Evolutionary conservation across 805 yeast genomes (phyloP).

Genomic region (Tetrapisispora iriomotensis): DNA sequence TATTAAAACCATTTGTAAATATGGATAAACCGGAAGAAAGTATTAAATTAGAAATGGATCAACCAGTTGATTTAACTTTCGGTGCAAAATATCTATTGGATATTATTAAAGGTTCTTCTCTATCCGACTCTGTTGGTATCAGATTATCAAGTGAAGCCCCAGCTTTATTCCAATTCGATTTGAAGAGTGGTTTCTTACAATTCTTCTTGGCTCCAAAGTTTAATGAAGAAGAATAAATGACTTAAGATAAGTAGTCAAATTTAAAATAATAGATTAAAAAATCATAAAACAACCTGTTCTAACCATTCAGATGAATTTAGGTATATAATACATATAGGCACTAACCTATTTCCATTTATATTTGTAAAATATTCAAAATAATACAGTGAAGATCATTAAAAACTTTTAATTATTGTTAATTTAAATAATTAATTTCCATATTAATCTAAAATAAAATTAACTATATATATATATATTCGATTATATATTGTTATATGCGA

Average conservation of each 20-base stretch:
- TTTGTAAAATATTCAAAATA: no score
- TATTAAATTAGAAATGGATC: conserved; percentile 66
- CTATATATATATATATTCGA: no score
- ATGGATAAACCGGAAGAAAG: conserved; percentile 71
- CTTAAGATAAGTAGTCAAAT: no score
- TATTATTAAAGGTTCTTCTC: conserved; percentile 81
- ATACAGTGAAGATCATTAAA: no score
- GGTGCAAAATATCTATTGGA: conserved; percentile 87
- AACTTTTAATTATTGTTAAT: no score
- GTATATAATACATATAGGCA: background rate
- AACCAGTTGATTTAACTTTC: conserved; percentile 81
- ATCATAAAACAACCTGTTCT: background rate
- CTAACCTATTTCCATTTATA: no score
- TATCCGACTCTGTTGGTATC: conserved; percentile 68
- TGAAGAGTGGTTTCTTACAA: conserved; percentile 79
- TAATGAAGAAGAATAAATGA: conserved; percentile 67
- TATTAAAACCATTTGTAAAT: conserved; percentile 74
- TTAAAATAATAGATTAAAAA: background rate
- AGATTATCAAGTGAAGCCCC: conserved; percentile 88
- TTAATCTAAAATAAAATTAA: no score
- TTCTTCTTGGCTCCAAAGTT: conserved; percentile 97
- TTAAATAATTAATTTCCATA: no score
- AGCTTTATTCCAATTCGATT: conserved; percentile 83
- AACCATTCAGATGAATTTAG: background rate
- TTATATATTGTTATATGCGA: no score